These are phyloP conservation scores for Trypanosoma cruzi DNA, from an alignment of 208 protist species.

Conservation along the genomic window DNA sequence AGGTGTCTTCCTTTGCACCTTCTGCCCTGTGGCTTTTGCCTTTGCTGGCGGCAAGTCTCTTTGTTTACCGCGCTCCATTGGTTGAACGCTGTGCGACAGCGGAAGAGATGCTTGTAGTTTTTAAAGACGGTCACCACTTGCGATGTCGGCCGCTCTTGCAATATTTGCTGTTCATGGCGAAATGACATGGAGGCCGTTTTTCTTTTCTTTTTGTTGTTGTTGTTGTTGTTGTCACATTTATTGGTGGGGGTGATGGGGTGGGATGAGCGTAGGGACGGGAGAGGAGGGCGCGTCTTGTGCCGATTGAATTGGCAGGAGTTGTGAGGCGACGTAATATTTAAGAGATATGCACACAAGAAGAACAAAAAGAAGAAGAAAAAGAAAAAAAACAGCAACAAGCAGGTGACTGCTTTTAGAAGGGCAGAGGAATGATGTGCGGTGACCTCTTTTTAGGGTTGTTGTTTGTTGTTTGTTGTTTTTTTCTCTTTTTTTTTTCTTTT, in stretches of 20 bases:
- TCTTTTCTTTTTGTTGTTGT: background rate
- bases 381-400: too few species aligned
- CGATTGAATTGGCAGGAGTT: background rate
- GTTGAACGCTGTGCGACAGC: constrained; percentile 56
- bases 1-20: constrained; percentile 18
- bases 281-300: background rate
- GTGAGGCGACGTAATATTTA: background rate
- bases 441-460: too few species aligned
- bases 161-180: constrained; percentile 63
- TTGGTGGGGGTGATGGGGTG: background rate
- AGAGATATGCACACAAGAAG: background rate
- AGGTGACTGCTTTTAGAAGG: too few species aligned
- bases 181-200: constrained; percentile 23
- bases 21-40: constrained; percentile 83
- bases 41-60: constrained; percentile 72
- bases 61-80: constrained; percentile 82
- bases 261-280: background rate
- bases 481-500: too few species aligned
- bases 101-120: constrained; percentile 65
- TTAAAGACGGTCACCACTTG: constrained; percentile 61
- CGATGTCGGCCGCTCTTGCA: constrained; percentile 63
- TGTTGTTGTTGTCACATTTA: background rate
- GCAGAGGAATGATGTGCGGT: too few species aligned
- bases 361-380: constrained; percentile 5
- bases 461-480: too few species aligned